Evolutionary conservation across 2,329 filamentous ascomycete species (phyloP), one percentile per base, ranked within the genome.

Genomic region (Fusarium udum): DNA sequence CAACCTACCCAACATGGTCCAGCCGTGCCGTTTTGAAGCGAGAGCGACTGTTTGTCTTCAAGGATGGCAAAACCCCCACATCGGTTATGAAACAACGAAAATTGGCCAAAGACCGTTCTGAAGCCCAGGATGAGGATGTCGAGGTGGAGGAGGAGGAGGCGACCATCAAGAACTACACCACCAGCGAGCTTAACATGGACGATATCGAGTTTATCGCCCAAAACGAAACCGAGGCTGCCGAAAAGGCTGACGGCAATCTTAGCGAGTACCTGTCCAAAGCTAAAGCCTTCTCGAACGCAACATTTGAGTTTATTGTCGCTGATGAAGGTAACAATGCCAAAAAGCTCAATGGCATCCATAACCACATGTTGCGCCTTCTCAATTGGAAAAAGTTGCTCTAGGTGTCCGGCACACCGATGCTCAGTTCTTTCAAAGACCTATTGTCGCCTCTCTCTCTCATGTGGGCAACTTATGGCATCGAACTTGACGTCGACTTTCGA

Each of bases 391-490:
- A 6, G 24, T 11, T 26, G 0, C 1, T 45, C 0, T 45, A 11
- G 42, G 24, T 26, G 16, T 6, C 42, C 4, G 24, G 42, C 0
- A 26, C 24, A 5, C 42, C 24, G 42, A 5, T 45, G 9, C 24
- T 4, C 0, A 45, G 16, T 10, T 45, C 24, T 0, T 4, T 45
- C 7, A 45, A 5, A 26, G 42, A 45, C 42, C 13, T 45, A 0
- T 20, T 26, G 7, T 45, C 43, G 6, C 43, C 12, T 14, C 43
- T 45, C 1, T 26, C 16, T 20, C 16, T 45, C 18, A 26, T 20
- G 43, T 14, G 24, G 24, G 18, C 24, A 26, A 4, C 18, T 20
- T 26, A 45, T 14, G 24, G 43, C 13, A 20, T 26, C 6, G 12
- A 10, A 45, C 43, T 14, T 45, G 24, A 45, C 24, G 16, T 45